Evolutionary conservation across 768 basidiomycete species (phyloP), one percentile per base, ranked within the genome.

Genomic region (Chalciporus pseudorubinellus): DNA sequence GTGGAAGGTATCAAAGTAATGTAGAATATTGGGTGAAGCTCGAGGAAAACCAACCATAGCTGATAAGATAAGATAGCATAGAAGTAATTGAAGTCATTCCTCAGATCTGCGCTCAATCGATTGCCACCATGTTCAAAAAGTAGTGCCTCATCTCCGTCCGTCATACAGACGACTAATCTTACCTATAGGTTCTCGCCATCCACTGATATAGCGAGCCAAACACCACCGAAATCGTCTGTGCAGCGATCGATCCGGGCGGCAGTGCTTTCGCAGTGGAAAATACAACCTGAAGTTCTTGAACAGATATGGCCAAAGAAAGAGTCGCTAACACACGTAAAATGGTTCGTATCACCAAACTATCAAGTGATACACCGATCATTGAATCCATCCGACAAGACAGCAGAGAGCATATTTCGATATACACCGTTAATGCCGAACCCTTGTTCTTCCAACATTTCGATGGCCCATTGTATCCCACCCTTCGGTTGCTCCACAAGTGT

Each of bases 231-330:
- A 70, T 85, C 92, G 29, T 98, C 95, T 21, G 86, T 92, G 7
- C 95, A 98, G 67, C 80, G 97, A 64, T 80, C 82, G 59, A 93
- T 98, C 70, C 85, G 97, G 50, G 73, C 85, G 20, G 77, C 76
- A 40, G 74, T 97, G 28, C 76, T 97, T 44, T 79, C 86, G 18
- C 93, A 95, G 68, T 88, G 92, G 80, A 89, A 84, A 61, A 80
- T 91, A 45, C 82, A 85, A 55, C 78, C 82, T 38, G 91, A 90
- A 56, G 83, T 85, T 3, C 74, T 98, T 26, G 97, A 99, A 65
- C 81, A 81, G 60, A 81, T 99, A 46, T 99, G 97, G 97, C 92
- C 95, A 3, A 99, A 98, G 89, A 99, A 98, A 77, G 95, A 98
- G 76, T 79, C 86, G 3, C 76, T 98, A 42, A 85, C 89, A 5